Percentiles rank a stretch among this genome's conserved stretches.
Evolutionary conservation across 2,329 filamentous ascomycete species (phyloP).

Genomic region (Diplocarpon mali): DNA sequence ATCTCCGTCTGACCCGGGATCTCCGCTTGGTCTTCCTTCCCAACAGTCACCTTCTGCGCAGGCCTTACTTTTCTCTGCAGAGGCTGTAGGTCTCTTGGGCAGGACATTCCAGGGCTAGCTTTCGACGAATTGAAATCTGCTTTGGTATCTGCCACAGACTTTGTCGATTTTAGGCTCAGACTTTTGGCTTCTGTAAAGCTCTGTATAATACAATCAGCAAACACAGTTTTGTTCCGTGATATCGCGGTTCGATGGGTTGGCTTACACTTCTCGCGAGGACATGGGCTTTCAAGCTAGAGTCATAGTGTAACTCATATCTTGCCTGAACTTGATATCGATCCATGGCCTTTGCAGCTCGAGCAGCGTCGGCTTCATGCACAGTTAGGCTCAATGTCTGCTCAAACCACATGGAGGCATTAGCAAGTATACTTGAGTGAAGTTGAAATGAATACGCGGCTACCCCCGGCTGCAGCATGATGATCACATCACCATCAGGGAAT

Average conservation of each 20-base stretch:
- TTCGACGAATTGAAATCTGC: no score
- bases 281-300: background rate
- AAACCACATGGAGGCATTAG: constrained; percentile 8
- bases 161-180: background rate
- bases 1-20: no score
- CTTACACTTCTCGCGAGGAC: constrained; percentile 4
- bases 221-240: background rate
- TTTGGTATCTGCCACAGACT: no score
- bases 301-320: constrained; percentile 5
- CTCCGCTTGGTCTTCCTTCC: no score
- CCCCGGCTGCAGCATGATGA: constrained; percentile 1
- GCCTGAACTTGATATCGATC: background rate
- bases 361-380: constrained; percentile 1
- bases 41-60: no score
- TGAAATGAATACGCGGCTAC: background rate
- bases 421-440: constrained; percentile 3
- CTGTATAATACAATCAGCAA: background rate
- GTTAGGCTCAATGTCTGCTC: background rate
- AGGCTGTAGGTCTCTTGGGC: no score
- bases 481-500: constrained; percentile 8
- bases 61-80: no score
- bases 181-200: background rate
- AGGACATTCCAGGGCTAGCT: no score
- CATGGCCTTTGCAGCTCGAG: background rate
- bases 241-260: background rate